Evolutionary conservation across 495 filamentous ascomycete genomes (phyloP), one percentile per base, ranked within the genome.

Genomic region (Aspergillus avenaceus): DNA sequence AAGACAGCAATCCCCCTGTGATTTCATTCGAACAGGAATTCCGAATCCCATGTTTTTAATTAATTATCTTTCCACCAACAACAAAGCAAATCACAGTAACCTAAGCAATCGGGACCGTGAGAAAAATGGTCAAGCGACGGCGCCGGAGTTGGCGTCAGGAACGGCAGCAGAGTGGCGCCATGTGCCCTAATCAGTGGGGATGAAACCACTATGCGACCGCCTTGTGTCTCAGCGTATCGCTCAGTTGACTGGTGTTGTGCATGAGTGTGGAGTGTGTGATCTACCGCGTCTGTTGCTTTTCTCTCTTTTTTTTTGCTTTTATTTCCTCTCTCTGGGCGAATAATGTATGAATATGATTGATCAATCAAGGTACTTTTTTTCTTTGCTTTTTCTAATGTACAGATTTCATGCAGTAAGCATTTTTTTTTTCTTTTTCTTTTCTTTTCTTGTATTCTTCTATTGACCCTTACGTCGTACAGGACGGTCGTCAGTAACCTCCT

Each of bases 61-160:
- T 18, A 31, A 24, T 29, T 23, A 41, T 43, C 45, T 25, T 41
- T 47, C 28, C 22, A 41, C n/a, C 26, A 18, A 38, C 31, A 22
- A 21, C 34, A 32, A 27, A 36, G 5, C 44, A 47, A 47, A 25
- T 47, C 41, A 45, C 24, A 29, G 29, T 19, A 12, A 19, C 25
- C 41, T 24, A 45, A 45, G 25, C 41, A 45, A 16, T 45, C 41
- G n/a, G n/a, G 14, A 31, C 26, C 13, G 26, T 8, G n/a, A n/a
- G n/a, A n/a, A n/a, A n/a, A 19, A 31, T 45, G 16, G 42, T 45
- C 42, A 31, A 45, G 42, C 42, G 42, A 45, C 42, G 26, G 42
- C 19, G 45, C 46, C 50, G 25, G n/a, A 31, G 22, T 60, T 56
- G 41, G 58, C 47, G 46, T 52, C 55, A 61, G 59, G 52, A 58